phyloP scores from a whole-genome alignment of 2,329 filamentous ascomycete genomes.

The Neurospora crassa region DNA sequence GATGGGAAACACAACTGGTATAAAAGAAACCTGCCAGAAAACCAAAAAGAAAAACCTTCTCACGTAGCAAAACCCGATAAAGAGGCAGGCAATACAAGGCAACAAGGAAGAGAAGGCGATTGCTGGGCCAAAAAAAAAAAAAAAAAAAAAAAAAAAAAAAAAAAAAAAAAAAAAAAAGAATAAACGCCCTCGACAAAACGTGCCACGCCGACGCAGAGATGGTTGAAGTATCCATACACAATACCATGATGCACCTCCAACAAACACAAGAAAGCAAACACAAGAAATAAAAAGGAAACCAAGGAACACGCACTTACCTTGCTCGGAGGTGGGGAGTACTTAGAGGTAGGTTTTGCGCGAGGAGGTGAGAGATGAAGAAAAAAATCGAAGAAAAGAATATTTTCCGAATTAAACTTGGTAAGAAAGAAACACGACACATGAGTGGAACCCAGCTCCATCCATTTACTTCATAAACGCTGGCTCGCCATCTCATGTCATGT shows the following conservation, averaged over 20 bases:
- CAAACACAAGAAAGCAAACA: neutral
- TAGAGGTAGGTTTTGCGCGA: conserved; percentile 1
- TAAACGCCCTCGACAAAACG: neutral
- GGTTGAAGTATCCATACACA: neutral
- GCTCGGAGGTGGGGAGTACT: neutral
- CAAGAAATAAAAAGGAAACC: conserved; percentile 11
- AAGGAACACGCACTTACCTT: conserved; percentile 7
- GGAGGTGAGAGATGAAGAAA: neutral
- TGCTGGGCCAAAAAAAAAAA: neutral
- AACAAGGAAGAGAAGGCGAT: neutral
- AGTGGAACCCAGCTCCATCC: neutral
- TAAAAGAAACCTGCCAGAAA: neutral
- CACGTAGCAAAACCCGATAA: neutral
- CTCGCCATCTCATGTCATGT: neutral
- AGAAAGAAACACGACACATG: conserved; percentile 6
- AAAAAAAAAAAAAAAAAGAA: neutral
- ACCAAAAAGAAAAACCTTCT: neutral
- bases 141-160: neutral
- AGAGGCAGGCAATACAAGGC: neutral
- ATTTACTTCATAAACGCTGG: neutral
- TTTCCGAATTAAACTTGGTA: neutral
- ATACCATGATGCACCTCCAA: neutral
- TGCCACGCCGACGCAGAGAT: neutral
- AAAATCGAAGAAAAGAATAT: conserved; percentile 16
- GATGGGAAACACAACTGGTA: neutral